Evolutionary conservation across 2,329 filamentous ascomycete species (phyloP), one percentile per base, ranked within the genome.

Genomic region (Tolypocladium ophioglossoides): DNA sequence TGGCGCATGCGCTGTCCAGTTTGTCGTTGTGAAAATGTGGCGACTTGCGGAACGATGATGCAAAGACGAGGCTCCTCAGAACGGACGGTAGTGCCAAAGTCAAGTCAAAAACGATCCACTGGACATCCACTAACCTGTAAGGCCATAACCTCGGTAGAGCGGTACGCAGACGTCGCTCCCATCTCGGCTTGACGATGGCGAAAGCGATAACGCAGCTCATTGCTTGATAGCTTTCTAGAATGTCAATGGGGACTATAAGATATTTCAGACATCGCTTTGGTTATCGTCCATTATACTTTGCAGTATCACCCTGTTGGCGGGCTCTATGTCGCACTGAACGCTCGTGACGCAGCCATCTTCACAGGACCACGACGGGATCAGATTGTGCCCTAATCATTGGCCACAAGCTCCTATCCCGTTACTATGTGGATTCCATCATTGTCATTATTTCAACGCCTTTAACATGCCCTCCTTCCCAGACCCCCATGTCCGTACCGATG

Each of bases 381-480:
- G 1, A 8, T 20, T 16, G 11, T n/a, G 7, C 41, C 16, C 14
- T 22, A 3, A 4, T 5, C 14, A 30, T 30, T 3, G 41, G 24
- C 41, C 41, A n/a, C 27, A 32, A 18, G 22, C 41, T 46, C 41
- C 16, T 44, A 12, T 24, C 22, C 40, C n/a, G n/a, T 32, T 6
- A 12, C 20, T 37, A 22, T 50, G 3, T 37, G 35, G 32, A n/a
- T 54, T 44, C 40, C 20, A 34, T 41, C 41, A 38, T 53, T n/a
- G 44, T 39, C 50, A 48, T 53, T 55, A 59, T 54, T 59, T 60
- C 56, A 66, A 68, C 65, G 65, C 65, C 65, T 54, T 59, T 59
- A 55, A 60, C 59, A 55, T 65, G 59, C 50, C 53, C 47, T 57
- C 57, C 56, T 61, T 56, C 58, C 58, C 52, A 57, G 54, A 61